Conservation (phyloP, 495 filamentous ascomycete species). For the Penicillium bovifimosum region DNA sequence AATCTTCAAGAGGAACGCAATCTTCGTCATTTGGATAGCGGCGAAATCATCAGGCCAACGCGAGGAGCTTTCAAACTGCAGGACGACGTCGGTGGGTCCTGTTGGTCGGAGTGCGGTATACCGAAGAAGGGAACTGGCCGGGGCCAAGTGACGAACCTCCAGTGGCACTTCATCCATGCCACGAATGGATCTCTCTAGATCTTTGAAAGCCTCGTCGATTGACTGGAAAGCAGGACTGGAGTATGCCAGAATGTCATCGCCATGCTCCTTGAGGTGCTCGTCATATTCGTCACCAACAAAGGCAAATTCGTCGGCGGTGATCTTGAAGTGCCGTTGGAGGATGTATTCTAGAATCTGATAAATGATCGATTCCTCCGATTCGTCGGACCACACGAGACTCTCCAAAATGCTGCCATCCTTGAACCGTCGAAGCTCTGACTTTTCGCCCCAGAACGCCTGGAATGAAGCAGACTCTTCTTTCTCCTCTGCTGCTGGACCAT, state of each 20-base stretch:
- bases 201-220: conserved; percentile 57
- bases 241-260: conserved; percentile 32
- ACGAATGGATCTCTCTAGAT: conserved; percentile 67
- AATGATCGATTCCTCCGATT: conserved; percentile 58
- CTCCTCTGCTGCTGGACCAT: conserved; percentile 77
- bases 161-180: conserved; percentile 74
- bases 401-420: conserved; percentile 52
- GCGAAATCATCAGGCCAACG: conserved; percentile 89
- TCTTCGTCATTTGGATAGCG: conserved; percentile 89
- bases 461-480: conserved; percentile 47
- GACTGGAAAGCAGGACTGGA: conserved; percentile 48
- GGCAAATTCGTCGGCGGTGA: conserved; percentile 42
- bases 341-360: conserved; percentile 75
- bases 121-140: conserved; percentile 65
- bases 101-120: conserved; percentile 56
- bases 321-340: conserved; percentile 59
- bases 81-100: conserved; percentile 57
- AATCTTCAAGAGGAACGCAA: conserved; percentile 84
- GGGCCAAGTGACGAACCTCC: conserved; percentile 67
- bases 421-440: conserved; percentile 50
- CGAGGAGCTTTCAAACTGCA: conserved; percentile 90
- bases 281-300: conserved; percentile 61
- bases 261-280: conserved; percentile 45
- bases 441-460: conserved; percentile 49
- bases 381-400: conserved; percentile 72